Base-by-base conservation (phyloP, 208 protist genomes). In the Leishmania braziliensis region DNA sequence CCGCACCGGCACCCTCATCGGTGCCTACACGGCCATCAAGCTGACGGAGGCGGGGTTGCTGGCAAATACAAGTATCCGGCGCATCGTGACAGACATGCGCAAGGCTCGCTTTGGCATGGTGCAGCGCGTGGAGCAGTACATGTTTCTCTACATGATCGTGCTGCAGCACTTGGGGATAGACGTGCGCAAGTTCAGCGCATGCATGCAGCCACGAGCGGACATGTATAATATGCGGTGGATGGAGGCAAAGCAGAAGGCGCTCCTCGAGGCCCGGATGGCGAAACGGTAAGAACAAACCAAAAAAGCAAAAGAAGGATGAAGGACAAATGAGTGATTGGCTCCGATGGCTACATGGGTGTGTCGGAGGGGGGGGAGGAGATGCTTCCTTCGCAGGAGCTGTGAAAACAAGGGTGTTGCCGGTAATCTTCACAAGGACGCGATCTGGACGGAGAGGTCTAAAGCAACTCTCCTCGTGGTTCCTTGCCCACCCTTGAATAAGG, bases 41-140 rank as follows among this genome's bases (percentile, higher is more conserved):
- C 68, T 89, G 71, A 74, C 90, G 50, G 83, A 88, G 39, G 68
- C 39, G 2, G 86, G 84, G 2, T 70, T 75, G 29, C 66, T 96
- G 39, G 80, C 68, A 16, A 83, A 90, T 68, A 75, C 78, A 33
- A 91, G 82, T 10, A 79, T 95, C 10, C 80, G 66, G 50, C 62
- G 79, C 23, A 84, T 96, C 33, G 85, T 97, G 20, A 12, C 73
- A 58, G 62, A 79, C 9, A 95, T 97, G 92, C 90, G 90, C 43
- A 77, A 77, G 36, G 73, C 86, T 20, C 88, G 94, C 23, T 94
- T 88, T 78, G 92, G 89, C 8, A 96, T 96, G 94, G 94, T 97
- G 77, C 94, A 97, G 81, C 86, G 90, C 14, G 63, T 97, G 56
- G 94, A 96, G 78, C 94, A 97, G 88, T 96, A 96, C 86, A 86